Evolutionary conservation across 345 rosid species (phyloP), one percentile per base, ranked within the genome.

Genomic region (Sisymbrium altissimum): DNA sequence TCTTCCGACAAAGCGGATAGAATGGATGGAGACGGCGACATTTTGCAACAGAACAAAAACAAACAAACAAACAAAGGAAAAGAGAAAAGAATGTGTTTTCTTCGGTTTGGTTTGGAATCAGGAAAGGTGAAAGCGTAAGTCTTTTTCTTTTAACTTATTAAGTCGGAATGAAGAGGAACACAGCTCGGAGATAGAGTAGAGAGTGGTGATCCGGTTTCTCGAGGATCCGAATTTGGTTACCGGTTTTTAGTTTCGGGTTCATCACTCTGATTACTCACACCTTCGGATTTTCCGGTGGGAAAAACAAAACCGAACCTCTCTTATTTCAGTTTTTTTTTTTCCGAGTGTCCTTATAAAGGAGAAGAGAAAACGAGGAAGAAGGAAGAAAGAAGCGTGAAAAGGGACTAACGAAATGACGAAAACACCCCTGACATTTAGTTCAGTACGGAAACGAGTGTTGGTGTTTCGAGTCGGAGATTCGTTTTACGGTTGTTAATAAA

Each of bases 81-180:
- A 59, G 44, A 48, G 64, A 43, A 25, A 39, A 10, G 33, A 18
- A 59, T 32, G 29, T 41, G 13, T 32, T 45, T 27, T 73, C 41
- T 9, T 54, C 12, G 0, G 46, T 43, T 38, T 21, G 12, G 53
- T 36, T 36, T 4, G 32, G 45, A 50, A 46, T 41, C 14, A 25
- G 23, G 54, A 19, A 44, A 35, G 27, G 69, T 4, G 19, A 45
- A 17, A 43, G 23, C 4, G 9, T 4, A 27, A 55, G 43, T 41
- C 25, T 52, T 4, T 13, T 17, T 38, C 7, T 25, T 52, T 11
- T 13, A 11, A 29, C 0, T 12, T 2, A 62, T 86, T 70, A 90
- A 82, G 96, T 88, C 2, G 95, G 96, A 45, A 88, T 93, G 45
- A 92, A 90, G 72, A 92, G 81, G 81, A 90, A 90, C 76, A 88